These are phyloP conservation scores for Coemansia sp. DNA, from an alignment of 192 early-diverging fungal species.

Conservation along the genomic window DNA sequence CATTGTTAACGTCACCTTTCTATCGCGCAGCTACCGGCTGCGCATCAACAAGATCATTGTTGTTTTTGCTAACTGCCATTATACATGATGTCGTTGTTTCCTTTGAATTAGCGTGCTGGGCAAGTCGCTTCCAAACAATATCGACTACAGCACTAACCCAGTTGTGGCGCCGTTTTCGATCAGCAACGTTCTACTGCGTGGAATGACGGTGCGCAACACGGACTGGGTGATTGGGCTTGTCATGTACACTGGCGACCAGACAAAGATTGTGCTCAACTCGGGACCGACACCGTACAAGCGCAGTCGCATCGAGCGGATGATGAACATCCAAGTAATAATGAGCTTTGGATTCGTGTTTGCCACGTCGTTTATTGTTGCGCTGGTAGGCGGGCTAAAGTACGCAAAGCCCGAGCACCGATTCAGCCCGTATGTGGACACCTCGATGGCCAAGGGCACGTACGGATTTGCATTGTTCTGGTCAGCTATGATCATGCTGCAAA, in stretches of 20 bases:
- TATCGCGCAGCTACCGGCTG: background rate
- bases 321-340: conserved; percentile 82
- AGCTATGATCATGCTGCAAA: conserved; percentile 87
- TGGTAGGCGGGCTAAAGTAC: conserved; percentile 64
- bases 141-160: conserved; percentile 26
- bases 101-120: conserved; percentile 68
- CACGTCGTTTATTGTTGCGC: conserved; percentile 66
- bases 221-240: conserved; percentile 83
- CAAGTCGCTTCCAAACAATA: conserved; percentile 33
- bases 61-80: conserved; percentile 71
- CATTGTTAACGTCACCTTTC: background rate
- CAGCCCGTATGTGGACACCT: conserved; percentile 23
- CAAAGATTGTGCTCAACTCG: conserved; percentile 95
- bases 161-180: conserved; percentile 63
- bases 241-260: conserved; percentile 87
- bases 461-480: conserved; percentile 78
- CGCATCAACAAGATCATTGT: background rate
- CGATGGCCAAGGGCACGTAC: conserved; percentile 52
- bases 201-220: conserved; percentile 91
- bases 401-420: conserved; percentile 41
- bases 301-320: conserved; percentile 84
- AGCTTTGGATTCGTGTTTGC: conserved; percentile 79
- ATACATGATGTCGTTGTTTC: conserved; percentile 73
- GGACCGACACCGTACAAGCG: conserved; percentile 93
- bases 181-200: conserved; percentile 82